Conservation (phyloP, 441 rosid species). For the Gossypium gossypioides region DNA sequence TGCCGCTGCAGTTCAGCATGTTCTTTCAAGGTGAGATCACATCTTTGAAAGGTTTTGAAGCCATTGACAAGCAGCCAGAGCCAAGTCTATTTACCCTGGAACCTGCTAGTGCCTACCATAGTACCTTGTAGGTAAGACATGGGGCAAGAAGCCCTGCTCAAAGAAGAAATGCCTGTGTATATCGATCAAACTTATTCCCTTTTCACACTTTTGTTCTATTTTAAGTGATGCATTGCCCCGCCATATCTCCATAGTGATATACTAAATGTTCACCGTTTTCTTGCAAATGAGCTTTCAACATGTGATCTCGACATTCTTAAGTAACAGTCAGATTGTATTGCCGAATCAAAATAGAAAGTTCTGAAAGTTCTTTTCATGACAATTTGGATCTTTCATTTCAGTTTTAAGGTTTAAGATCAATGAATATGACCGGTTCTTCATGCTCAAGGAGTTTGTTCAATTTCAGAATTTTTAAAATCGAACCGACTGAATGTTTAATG, state of each 20-base stretch:
- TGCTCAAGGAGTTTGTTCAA: neutral
- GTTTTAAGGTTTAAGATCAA: neutral
- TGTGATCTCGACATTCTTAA: neutral
- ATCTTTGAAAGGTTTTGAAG: slow-evolving; percentile 65
- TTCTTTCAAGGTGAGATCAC: slow-evolving; percentile 62
- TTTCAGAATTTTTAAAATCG: neutral
- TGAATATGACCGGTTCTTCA: neutral
- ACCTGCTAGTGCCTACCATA: slow-evolving; percentile 18
- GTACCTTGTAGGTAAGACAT: slow-evolving; percentile 35
- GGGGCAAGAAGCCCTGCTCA: neutral
- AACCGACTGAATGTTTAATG: neutral
- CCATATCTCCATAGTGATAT: neutral
- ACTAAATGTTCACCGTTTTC: neutral
- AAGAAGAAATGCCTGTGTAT: neutral
- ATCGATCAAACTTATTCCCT: neutral
- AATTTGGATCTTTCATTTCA: neutral
- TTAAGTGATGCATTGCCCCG: neutral
- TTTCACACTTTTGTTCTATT: neutral
- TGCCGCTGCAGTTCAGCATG: slow-evolving; percentile 31
- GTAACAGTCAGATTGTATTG: neutral
- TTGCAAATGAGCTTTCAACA: slow-evolving; percentile 9
- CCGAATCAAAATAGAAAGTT: neutral
- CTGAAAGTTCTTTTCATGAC: neutral
- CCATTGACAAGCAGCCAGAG: slow-evolving; percentile 31
- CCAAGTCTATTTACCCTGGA: slow-evolving; percentile 37